Percentiles rank a stretch among this genome's conserved stretches.
Evolutionary conservation across 495 filamentous ascomycete species (phyloP).

Genomic region (Neurospora africana): DNA sequence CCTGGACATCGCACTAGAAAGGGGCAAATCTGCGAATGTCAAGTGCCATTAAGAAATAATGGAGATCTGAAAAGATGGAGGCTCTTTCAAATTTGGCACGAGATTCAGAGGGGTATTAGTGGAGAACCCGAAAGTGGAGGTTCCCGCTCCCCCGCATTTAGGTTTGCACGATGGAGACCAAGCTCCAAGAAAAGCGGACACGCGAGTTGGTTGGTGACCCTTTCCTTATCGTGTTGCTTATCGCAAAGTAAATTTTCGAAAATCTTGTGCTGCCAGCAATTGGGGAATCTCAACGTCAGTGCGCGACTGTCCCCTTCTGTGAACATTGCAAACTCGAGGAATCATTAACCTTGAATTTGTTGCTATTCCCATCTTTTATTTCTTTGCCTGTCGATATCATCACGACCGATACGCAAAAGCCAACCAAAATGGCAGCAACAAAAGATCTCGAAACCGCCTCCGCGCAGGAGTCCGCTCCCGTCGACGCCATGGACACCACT

Average conservation of each 20-base stretch:
- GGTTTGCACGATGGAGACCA: not conserved
- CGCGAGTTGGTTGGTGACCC: not conserved
- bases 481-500: not conserved
- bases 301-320: not conserved
- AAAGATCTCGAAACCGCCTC: conserved; percentile 5
- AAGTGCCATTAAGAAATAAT: not conserved
- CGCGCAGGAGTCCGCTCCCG: not conserved
- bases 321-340: not conserved
- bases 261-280: not conserved
- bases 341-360: not conserved
- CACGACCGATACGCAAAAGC: not conserved
- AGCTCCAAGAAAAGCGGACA: not conserved
- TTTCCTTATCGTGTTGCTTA: conserved; percentile 12
- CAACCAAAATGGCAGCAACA: conserved; percentile 2
- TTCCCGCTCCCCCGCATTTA: conserved; percentile 7
- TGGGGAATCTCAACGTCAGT: not conserved
- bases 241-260: conserved; percentile 16
- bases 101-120: not conserved
- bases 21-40: not conserved
- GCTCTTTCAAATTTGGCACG: not conserved
- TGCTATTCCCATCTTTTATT: not conserved
- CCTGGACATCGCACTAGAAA: not conserved
- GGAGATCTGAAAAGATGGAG: not conserved
- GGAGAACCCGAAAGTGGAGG: not conserved
- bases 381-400: not conserved